phyloP scores from a whole-genome alignment of 768 basidiomycete genomes.

The Tulasnella sp. region DNA sequence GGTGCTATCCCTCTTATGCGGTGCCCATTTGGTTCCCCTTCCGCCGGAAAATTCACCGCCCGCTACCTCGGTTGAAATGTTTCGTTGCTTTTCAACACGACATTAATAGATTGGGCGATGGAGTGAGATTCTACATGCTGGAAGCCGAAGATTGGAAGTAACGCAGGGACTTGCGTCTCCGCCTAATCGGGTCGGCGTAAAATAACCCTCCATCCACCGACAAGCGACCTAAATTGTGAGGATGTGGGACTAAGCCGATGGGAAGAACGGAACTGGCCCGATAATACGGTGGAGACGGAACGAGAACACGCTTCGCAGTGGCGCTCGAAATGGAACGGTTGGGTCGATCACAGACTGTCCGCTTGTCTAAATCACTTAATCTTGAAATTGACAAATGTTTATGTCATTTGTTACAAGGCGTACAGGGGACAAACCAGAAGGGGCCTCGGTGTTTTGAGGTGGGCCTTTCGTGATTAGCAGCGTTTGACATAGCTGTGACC shows the following conservation, averaged over 20 bases:
- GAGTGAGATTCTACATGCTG: conserved; percentile 89
- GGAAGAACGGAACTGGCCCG: too few relatives aligned
- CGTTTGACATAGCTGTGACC: not conserved
- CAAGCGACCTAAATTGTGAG: too few relatives aligned
- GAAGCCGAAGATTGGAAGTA: conserved; percentile 94
- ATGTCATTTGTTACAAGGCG: not conserved
- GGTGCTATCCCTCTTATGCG: not conserved
- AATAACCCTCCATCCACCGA: too few relatives aligned
- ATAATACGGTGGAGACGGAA: too few relatives aligned
- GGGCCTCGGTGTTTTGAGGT: not conserved
- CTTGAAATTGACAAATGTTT: not conserved
- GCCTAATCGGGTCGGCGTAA: too few relatives aligned
- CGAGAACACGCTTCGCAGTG: too few relatives aligned
- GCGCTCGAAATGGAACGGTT: too few relatives aligned
- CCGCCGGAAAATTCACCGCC: not conserved
- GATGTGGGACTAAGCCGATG: too few relatives aligned
- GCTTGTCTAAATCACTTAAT: too few relatives aligned
- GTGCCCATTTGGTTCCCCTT: not conserved
- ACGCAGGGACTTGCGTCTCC: conserved; percentile 31
- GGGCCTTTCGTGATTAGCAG: not conserved
- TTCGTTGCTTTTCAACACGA: not conserved
- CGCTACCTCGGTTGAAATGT: not conserved
- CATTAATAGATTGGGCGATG: conserved; percentile 54
- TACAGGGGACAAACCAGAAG: not conserved
- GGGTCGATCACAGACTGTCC: too few relatives aligned